A percentile compares a stretch with the other conserved stretches of the same genome.
Conservation (phyloP, 2,329 filamentous ascomycete species). For the Clathrospora elynae region DNA sequence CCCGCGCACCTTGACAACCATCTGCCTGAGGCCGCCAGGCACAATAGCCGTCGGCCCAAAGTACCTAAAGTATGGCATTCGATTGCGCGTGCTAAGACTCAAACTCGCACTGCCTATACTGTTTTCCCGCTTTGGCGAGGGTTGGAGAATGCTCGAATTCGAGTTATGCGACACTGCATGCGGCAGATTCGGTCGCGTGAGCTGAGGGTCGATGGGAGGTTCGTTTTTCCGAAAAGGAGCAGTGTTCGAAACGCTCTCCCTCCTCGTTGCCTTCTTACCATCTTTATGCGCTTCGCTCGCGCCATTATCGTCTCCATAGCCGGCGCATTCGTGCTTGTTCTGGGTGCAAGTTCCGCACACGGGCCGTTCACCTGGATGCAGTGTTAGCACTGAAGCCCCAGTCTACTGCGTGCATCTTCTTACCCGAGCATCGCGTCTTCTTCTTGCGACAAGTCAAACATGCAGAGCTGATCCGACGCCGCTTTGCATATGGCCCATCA, state of each 20-base stretch:
- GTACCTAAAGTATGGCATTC: constrained; percentile 87
- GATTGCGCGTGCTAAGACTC: constrained; percentile 60
- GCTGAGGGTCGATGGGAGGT: constrained; percentile 32
- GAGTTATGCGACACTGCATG: constrained; percentile 31
- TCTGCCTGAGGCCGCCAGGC: constrained; percentile 89
- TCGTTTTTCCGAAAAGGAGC: constrained; percentile 21
- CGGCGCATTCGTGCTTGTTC: constrained; percentile 56
- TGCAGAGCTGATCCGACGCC: constrained; percentile 49
- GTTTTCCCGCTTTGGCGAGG: constrained; percentile 28
- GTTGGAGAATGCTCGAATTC: constrained; percentile 25
- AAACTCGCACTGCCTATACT: constrained; percentile 25
- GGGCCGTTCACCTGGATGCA: constrained; percentile 44
- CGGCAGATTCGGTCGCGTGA: constrained; percentile 31
- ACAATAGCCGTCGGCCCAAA: constrained; percentile 91
- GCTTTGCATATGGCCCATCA: constrained; percentile 50
- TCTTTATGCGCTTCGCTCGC: constrained; percentile 26
- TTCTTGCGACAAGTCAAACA: constrained; percentile 57
- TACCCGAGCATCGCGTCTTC: constrained; percentile 57
- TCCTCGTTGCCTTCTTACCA: constrained; percentile 27
- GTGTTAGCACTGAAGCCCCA: constrained; percentile 13
- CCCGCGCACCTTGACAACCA: constrained; percentile 78
- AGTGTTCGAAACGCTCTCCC: constrained; percentile 24
- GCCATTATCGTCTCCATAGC: constrained; percentile 50
- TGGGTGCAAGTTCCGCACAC: constrained; percentile 54
- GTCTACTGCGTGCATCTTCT: background rate